Evolutionary conservation across 805 yeast species (phyloP), one percentile per base, ranked within the genome.

Genomic region (Yarrowia keelungensis): DNA sequence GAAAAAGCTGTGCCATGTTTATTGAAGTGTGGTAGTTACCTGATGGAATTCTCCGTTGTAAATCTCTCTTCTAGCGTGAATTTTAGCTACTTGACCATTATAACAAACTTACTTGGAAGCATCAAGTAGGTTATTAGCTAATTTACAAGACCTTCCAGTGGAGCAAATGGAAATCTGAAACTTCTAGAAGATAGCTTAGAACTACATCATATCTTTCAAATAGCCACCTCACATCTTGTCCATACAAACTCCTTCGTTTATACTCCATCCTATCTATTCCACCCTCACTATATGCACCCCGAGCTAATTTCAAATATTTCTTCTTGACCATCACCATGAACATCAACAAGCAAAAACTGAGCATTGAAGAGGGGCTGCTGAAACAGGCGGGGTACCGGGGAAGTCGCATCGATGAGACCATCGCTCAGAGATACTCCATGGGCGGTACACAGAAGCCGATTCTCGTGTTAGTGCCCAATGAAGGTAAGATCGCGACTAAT

Each of bases 371-470:
- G 38, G 46, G 50, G 15, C 46, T 62, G n/a, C 39, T 62, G 22
- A 38, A 38, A 8, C 38, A 62, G 8, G 43, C 67, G 8, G 56
- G 56, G n/a, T 49, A 35, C 15, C 41, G 41, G n/a, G 73, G 72
- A 7, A 77, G 71, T 19, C 69, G 72, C 51, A 75, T 78, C 7
- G 70, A 76, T 7, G 79, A 81, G 69, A 73, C 81, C 1, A 71
- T 81, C n/a, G 72, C 71, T 35, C 75, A 76, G 39, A 72, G 84
- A 14, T 81, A 81, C 69, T 77, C 80, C 14, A 70, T 76, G 39
- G 56, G 69, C 9, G 80, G 80, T 7, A 72, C 72, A 42, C 81
- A 78, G 70, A 78, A 77, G 69, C 80, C 81, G 41, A 70, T 77
- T 58, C 69, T 78, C 59, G 75, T 75, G 22, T 71, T 77, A 15